Evolutionary conservation across 345 rosid species (phyloP).

Genomic region (Syzygium jambos): DNA sequence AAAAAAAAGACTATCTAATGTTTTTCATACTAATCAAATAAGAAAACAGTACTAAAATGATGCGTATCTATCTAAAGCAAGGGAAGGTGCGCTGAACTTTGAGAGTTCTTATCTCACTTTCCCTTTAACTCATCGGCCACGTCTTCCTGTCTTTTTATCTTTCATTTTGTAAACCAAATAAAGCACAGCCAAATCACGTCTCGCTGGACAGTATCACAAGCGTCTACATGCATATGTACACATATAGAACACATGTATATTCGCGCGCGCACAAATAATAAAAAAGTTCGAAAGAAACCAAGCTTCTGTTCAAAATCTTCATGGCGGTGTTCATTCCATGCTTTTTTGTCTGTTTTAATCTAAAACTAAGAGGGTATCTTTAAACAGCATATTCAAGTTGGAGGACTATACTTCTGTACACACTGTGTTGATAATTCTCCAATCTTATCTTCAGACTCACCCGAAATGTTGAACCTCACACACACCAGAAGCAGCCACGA

Average conservation of each 20-base stretch:
- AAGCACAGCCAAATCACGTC: background rate
- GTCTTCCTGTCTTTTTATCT: background rate
- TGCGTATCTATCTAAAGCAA: too few relatives aligned
- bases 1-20: background rate
- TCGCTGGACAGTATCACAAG: background rate
- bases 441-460: background rate
- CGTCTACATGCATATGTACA: too few relatives aligned
- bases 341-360: background rate
- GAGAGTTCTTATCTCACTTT: background rate
- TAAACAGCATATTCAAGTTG: background rate
- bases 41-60: background rate
- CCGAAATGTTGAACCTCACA: background rate
- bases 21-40: background rate
- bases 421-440: background rate
- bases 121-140: background rate
- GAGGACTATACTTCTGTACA: background rate
- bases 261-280: background rate
- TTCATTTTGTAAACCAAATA: background rate
- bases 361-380: background rate
- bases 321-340: background rate
- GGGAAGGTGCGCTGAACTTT: too few relatives aligned
- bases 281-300: background rate
- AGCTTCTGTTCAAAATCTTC: background rate
- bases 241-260: too few relatives aligned
- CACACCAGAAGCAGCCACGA: background rate